Evolutionary conservation across 768 basidiomycete species (phyloP), one percentile per base, ranked within the genome.

Genomic region (Phylloporus sp.): DNA sequence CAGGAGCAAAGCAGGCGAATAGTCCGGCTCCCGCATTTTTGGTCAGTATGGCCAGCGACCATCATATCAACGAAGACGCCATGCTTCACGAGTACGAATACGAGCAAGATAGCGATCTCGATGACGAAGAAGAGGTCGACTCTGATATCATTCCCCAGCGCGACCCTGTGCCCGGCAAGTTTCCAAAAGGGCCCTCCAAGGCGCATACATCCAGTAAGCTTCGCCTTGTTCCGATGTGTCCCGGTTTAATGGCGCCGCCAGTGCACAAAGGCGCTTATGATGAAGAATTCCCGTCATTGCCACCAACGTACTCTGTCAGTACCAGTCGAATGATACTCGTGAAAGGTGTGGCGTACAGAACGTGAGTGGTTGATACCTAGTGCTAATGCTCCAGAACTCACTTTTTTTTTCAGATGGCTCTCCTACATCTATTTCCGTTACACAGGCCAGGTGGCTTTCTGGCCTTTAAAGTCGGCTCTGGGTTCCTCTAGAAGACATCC

Each of bases 391-490:
- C 11, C 8, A 7, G 13, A 29, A 22, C 38, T 15, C 28, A 4
- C 47, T 17, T 0, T 39, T 35, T 26, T n/a, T 26, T 31, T 20
- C 43, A 64, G 62, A 5, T 64, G 63, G 63, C 29, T 42, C 21
- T 35, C 64, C 20, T 62, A 64, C 44, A 37, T 64, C 6, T 62
- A 64, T 49, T 64, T 62, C 45, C 55, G 64, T 23, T 64, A 64
- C 48, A 66, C 63, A 2, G 64, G 64, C 1, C 59, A 64, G 34
- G 52, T 60, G 5, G 58, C 48, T 29, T 64, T 64, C 41, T 34
- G 44, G 14, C 48, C 57, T 17, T 32, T 64, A 37, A 66, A 59
- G 43, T 62, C 64, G 21, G 42, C 49, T 5, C 44, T 14, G 11
- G 33, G 20, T 15, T 6, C 46, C 22, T 15, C 51, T 26, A 20